Percentiles rank a stretch among this genome's conserved stretches.
Evolutionary conservation across 2,329 filamentous ascomycete genomes (phyloP).

Genomic region (Monosporascus sp.): DNA sequence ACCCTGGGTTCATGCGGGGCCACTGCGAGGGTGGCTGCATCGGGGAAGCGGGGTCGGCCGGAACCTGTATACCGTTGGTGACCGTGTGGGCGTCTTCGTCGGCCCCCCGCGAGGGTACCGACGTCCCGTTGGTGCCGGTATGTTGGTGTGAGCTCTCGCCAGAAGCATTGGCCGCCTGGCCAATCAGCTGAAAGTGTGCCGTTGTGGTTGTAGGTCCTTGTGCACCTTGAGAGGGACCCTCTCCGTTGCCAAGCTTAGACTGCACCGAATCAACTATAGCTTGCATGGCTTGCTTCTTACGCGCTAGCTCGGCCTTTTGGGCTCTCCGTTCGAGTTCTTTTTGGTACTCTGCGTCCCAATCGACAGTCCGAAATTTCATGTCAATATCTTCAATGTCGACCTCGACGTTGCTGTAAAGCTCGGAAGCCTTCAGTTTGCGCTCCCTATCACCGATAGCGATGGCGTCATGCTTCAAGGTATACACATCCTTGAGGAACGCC

Average conservation of each 20-base stretch:
- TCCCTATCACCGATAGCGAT: conserved; percentile 78
- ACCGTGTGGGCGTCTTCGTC: conserved; percentile 60
- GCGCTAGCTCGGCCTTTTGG: conserved; percentile 54
- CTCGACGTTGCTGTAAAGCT: conserved; percentile 87
- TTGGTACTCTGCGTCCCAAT: conserved; percentile 78
- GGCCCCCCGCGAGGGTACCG: conserved; percentile 40
- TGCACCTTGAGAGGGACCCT: conserved; percentile 34
- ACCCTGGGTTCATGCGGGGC: conserved; percentile 25
- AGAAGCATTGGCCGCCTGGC: conserved; percentile 55
- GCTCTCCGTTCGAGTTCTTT: conserved; percentile 63
- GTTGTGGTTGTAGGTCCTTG: conserved; percentile 40
- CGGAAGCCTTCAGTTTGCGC: conserved; percentile 78
- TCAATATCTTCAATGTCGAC: conserved; percentile 82
- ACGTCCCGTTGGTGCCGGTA: conserved; percentile 50
- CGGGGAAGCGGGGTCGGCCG: conserved; percentile 36
- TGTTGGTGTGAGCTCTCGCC: conserved; percentile 34
- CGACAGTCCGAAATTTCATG: conserved; percentile 58
- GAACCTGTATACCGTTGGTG: conserved; percentile 39
- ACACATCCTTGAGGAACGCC: conserved; percentile 86
- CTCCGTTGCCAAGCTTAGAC: conserved; percentile 45
- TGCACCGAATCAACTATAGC: conserved; percentile 44
- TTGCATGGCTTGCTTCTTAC: conserved; percentile 59
- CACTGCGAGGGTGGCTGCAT: conserved; percentile 47
- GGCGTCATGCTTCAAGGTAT: conserved; percentile 77
- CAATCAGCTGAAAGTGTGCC: conserved; percentile 52